A percentile compares a stretch with the other conserved stretches of the same genome.
phyloP scores from a whole-genome alignment of 345 rosid genomes.

The Populus alba region DNA sequence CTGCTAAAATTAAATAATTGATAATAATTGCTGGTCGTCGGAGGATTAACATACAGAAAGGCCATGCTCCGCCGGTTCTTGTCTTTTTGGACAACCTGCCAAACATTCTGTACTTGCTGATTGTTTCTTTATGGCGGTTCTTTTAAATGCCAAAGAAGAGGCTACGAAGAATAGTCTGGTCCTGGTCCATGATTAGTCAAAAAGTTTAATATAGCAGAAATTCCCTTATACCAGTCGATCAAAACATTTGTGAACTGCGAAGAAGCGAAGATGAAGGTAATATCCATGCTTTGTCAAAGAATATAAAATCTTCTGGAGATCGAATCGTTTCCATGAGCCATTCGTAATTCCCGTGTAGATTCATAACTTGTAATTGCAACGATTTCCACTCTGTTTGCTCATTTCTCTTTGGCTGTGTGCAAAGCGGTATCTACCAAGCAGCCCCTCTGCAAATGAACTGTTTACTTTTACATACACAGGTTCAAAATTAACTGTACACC shows the following conservation, averaged over 20 bases:
- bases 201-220: not conserved
- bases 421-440: no score
- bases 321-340: not conserved
- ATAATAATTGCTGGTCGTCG: not conserved
- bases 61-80: not conserved
- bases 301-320: not conserved
- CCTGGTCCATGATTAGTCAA: no score
- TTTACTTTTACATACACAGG: no score
- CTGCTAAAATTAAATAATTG: no score
- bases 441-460: no score
- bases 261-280: no score
- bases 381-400: no score
- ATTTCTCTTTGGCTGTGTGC: no score
- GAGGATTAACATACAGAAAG: not conserved
- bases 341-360: not conserved
- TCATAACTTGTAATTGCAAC: not conserved
- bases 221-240: not conserved
- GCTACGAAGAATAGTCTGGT: not conserved
- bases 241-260: not conserved
- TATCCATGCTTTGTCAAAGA: not conserved
- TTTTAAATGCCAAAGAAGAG: not conserved
- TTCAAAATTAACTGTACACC: no score
- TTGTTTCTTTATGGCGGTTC: no score
- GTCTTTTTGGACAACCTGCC: not conserved
- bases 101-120: not conserved